These are phyloP conservation scores for Fusarium temperatum DNA, from an alignment of 2,329 filamentous ascomycete genomes.

Conservation along the genomic window DNA sequence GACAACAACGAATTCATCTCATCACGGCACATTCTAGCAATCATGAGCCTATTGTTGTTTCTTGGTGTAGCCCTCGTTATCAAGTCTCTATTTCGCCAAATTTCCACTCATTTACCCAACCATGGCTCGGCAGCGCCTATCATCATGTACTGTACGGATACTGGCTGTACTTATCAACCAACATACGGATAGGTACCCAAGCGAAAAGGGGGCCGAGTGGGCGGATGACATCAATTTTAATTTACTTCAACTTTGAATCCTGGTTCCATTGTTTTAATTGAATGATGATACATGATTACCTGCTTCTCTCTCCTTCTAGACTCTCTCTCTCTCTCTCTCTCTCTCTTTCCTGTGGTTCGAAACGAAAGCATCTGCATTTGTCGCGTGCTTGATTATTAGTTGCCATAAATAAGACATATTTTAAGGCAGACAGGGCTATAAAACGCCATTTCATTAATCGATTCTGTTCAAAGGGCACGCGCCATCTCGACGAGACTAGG, in stretches of 20 bases:
- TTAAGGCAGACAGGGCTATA: neutral
- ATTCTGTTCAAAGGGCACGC: neutral
- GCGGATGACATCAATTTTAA: constrained; percentile 43
- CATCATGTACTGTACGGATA: constrained; percentile 8
- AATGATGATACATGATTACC: neutral
- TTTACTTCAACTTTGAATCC: constrained; percentile 27
- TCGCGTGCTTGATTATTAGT: neutral
- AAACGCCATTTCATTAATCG: neutral
- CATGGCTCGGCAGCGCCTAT: constrained; percentile 37
- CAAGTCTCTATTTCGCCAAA: constrained; percentile 16
- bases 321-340: neutral
- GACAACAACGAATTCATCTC: neutral
- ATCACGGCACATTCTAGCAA: neutral
- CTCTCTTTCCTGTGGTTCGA: neutral
- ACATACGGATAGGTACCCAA: constrained; percentile 12
- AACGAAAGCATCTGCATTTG: neutral
- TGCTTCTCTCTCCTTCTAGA: neutral
- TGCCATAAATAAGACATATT: neutral
- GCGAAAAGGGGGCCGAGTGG: constrained; percentile 36
- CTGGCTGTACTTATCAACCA: neutral
- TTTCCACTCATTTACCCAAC: constrained; percentile 33
- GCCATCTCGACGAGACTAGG: neutral
- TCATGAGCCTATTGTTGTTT: neutral
- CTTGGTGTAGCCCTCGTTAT: neutral
- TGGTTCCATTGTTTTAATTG: neutral